Conservation (phyloP, 495 filamentous ascomycete species). For the Aspergillus incahuasiensis region DNA sequence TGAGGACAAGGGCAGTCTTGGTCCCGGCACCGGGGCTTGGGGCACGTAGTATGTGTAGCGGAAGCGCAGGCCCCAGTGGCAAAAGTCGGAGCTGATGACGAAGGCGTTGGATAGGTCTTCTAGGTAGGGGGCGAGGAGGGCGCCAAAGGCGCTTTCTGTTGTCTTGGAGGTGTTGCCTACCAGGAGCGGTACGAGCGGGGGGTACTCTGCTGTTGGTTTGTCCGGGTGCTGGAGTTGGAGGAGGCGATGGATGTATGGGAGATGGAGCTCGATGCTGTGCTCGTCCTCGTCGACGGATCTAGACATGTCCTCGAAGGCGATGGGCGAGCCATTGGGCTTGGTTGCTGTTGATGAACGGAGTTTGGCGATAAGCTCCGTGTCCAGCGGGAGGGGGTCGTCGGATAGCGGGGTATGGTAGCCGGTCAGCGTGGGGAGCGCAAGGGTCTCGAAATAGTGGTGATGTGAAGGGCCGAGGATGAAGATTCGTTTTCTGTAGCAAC, state of each 20-base stretch:
- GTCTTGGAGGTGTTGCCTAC: slow-evolving; percentile 67
- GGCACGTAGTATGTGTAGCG: slow-evolving; percentile 78
- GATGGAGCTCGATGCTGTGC: slow-evolving; percentile 95
- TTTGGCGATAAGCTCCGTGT: slow-evolving; percentile 58
- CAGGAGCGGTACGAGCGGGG: slow-evolving; percentile 79
- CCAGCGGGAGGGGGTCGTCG: slow-evolving; percentile 65
- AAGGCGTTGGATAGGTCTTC: slow-evolving; percentile 73
- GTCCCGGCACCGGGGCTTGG: slow-evolving; percentile 37
- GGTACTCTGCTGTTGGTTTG: slow-evolving; percentile 47
- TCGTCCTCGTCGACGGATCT: slow-evolving; percentile 70
- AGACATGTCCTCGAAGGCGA: slow-evolving; percentile 69
- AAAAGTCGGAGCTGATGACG: slow-evolving; percentile 90
- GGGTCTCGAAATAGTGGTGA: slow-evolving; percentile 71
- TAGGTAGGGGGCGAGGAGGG: slow-evolving; percentile 73
- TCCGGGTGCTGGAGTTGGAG: slow-evolving; percentile 41
- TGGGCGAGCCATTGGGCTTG: slow-evolving; percentile 33
- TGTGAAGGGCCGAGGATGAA: slow-evolving; percentile 96
- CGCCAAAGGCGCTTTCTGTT: slow-evolving; percentile 66
- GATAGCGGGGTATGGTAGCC: slow-evolving; percentile 85
- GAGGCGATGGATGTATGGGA: slow-evolving; percentile 90
- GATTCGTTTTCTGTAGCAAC: slow-evolving; percentile 66
- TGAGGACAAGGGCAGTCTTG: slow-evolving; percentile 37
- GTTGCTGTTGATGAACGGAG: slow-evolving; percentile 50
- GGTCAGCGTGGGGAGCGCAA: slow-evolving; percentile 69
- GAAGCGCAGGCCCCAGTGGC: slow-evolving; percentile 91